Base-by-base conservation (phyloP, 768 basidiomycete species). In the Podaxis pistillaris region DNA sequence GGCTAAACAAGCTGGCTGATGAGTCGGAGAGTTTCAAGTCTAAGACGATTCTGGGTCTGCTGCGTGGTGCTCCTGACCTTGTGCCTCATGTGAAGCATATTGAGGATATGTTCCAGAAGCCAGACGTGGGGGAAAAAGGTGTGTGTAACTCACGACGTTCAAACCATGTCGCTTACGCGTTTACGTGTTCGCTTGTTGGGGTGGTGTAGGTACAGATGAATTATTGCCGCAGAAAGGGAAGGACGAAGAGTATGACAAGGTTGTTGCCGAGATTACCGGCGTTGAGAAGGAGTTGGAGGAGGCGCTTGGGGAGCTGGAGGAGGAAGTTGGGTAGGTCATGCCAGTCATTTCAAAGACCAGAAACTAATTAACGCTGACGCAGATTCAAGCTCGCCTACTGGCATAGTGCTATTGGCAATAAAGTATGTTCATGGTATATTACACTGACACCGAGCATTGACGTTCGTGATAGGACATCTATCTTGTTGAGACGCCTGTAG, bases 11-110 rank as follows among this genome's bases (percentile, higher is more conserved):
- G 36, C 79, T 98, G 0, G 82, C 83, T 0, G 81, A 90, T 46
- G 77, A 83, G 17, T 84, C 93, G 1, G 86, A 90, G 65, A 75
- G 76, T 3, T 98, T 98, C 76, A 81, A 85, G 51, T 93, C 93
- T 3, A 84, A 84, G 66, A 89, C 88, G 3, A 86, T 98, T 38
- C 72, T 85, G 5, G 87, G 88, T 0, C 74, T 98, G 56, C 74
- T 99, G 47, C 82, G 92, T 33, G 82, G 86, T 15, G 91, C 91
- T 0, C 96, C 97, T 0, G 91, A 96, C 72, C 76, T 98, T 13
- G 68, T 81, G 2, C 81, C 85, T 19, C 78, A 93, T 71, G 73
- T 98, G 62, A 84, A 86, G 68, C 84, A 90, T 55, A 81, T 98
- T 33, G 84, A 89, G 67, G 77, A 77, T 13, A 85, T 93, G 83